Evolutionary conservation across 306 rosid species (phyloP).

Genomic region (Fragaria ananassa): DNA sequence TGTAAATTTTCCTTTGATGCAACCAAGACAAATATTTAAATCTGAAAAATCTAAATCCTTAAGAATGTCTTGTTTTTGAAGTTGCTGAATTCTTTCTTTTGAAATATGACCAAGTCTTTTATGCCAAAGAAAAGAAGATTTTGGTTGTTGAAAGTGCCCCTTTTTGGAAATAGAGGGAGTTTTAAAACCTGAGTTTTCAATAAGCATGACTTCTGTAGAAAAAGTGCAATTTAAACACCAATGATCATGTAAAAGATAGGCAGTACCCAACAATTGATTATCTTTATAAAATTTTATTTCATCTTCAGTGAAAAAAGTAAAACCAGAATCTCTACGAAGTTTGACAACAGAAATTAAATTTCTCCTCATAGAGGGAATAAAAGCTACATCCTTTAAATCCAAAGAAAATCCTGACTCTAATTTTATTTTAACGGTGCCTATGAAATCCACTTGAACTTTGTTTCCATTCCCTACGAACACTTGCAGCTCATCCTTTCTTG

Average conservation of each 20-base stretch:
- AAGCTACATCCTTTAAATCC: not conserved
- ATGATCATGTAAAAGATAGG: not conserved
- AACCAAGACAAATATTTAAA: not conserved
- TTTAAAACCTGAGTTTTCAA: not conserved
- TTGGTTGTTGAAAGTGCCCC: not conserved
- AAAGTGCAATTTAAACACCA: not conserved
- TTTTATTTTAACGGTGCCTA: not conserved
- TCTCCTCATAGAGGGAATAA: not conserved
- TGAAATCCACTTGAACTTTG: not conserved
- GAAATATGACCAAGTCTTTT: not conserved
- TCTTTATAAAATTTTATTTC: not conserved
- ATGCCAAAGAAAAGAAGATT: not conserved
- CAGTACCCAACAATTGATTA: not conserved
- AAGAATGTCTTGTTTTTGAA: not conserved
- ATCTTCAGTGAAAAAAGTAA: not conserved
- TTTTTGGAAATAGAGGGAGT: not conserved
- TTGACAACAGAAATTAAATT: not conserved
- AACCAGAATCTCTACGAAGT: not conserved
- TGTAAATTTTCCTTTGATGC: not conserved
- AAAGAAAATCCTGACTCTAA: not conserved
- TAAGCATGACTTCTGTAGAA: not conserved
- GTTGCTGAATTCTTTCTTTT: not conserved
- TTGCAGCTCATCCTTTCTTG: not conserved
- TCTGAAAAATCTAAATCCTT: not conserved
- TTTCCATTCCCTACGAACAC: not conserved